Evolutionary conservation across 345 rosid species (phyloP).

Genomic region (Gossypium thurberi): DNA sequence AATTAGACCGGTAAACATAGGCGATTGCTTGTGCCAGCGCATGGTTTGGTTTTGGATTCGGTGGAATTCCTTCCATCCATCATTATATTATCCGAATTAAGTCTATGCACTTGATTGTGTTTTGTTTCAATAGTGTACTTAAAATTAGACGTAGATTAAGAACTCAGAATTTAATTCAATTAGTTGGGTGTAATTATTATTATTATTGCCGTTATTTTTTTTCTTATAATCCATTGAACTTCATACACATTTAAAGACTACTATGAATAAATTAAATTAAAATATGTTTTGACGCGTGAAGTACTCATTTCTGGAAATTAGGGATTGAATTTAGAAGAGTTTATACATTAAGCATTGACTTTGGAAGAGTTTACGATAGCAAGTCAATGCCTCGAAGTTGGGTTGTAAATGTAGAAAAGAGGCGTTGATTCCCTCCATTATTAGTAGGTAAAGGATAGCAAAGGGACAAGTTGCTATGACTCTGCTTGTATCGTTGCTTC

Average conservation of each 20-base stretch:
- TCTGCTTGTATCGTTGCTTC: not conserved
- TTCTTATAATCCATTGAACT: too few relatives aligned
- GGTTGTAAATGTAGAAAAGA: not conserved
- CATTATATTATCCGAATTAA: not conserved
- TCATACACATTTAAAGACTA: too few relatives aligned
- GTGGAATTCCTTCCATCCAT: not conserved
- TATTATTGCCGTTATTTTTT: too few relatives aligned
- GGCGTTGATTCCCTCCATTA: not conserved
- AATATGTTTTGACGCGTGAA: not conserved
- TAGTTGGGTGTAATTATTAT: too few relatives aligned
- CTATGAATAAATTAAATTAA: not conserved
- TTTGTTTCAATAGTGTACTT: too few relatives aligned
- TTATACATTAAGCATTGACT: not conserved
- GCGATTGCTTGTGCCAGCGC: not conserved
- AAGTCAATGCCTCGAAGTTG: not conserved
- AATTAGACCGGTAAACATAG: not conserved
- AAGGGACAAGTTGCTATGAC: not conserved
- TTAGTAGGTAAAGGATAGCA: not conserved
- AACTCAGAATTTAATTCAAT: not conserved
- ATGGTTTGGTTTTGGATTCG: conserved; percentile 3
- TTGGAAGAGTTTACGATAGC: not conserved
- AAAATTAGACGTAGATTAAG: not conserved
- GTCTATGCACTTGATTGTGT: not conserved
- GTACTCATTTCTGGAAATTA: too few relatives aligned
- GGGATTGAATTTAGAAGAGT: not conserved